These are phyloP conservation scores for Xylaria sp. DNA, from an alignment of 495 filamentous ascomycete genomes.

Conservation along the genomic window DNA sequence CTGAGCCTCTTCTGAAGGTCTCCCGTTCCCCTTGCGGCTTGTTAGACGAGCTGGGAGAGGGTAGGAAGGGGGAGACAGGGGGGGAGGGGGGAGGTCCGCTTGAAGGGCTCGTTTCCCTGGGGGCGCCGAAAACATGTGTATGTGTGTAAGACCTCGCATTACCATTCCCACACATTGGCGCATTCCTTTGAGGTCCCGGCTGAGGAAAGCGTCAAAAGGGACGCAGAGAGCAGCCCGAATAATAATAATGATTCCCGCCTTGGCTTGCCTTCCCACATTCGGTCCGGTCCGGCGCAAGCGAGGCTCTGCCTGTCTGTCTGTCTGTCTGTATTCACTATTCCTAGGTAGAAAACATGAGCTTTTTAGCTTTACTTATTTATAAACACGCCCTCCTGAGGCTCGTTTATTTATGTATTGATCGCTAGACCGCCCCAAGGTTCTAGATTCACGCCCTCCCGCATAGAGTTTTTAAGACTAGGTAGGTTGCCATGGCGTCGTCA, in stretches of 20 bases:
- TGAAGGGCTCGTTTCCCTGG: conserved; percentile 39
- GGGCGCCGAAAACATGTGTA: conserved; percentile 39
- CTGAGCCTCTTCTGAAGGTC: conserved; percentile 3
- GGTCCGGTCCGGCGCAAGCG: neutral
- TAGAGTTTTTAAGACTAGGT: neutral
- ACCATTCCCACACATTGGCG: conserved; percentile 29
- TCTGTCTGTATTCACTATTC: neutral
- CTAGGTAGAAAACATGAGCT: neutral
- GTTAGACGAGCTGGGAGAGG: conserved; percentile 20
- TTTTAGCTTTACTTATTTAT: too few relatives aligned
- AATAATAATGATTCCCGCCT: too few relatives aligned
- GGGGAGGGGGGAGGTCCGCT: too few relatives aligned
- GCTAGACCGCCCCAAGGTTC: neutral
- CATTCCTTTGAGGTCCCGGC: conserved; percentile 37
- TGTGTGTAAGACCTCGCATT: conserved; percentile 33
- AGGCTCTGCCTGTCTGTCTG: conserved; percentile 7
- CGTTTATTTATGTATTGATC: too few relatives aligned
- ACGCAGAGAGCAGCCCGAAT: conserved; percentile 38
- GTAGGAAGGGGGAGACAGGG: conserved; percentile 18
- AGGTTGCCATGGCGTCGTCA: neutral
- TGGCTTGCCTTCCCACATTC: conserved; percentile 7
- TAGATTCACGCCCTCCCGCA: neutral
- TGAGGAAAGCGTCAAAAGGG: conserved; percentile 36
- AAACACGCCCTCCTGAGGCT: neutral
- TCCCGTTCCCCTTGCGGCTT: conserved; percentile 17